Conservation (phyloP, 306 rosid genomes). For the Sicyos baderoa region DNA sequence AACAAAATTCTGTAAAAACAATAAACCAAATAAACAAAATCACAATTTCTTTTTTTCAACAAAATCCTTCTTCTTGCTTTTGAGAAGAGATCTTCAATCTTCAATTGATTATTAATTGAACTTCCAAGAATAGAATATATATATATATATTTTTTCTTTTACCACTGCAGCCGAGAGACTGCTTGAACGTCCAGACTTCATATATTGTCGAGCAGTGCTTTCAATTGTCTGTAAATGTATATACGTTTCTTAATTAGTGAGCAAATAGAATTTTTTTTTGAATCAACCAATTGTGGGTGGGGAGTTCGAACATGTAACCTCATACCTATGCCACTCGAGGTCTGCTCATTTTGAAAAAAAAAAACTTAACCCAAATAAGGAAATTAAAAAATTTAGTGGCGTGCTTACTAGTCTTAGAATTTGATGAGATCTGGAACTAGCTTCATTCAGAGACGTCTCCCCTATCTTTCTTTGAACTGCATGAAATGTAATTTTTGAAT, state of each 20-base stretch:
- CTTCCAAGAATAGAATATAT: conserved; percentile 16
- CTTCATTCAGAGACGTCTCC: conserved; percentile 84
- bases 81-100: background rate
- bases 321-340: too few species aligned
- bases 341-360: background rate
- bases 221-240: conserved; percentile 61
- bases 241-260: background rate
- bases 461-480: conserved; percentile 82
- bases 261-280: background rate
- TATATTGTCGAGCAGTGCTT: conserved; percentile 46
- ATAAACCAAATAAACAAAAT: background rate
- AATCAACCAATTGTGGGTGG: too few species aligned
- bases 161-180: conserved; percentile 72
- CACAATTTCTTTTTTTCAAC: background rate
- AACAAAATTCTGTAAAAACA: conserved; percentile 64
- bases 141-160: too few species aligned
- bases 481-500: background rate
- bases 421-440: conserved; percentile 96
- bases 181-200: conserved; percentile 33
- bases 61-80: too few species aligned
- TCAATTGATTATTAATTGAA: background rate
- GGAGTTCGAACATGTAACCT: too few species aligned
- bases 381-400: background rate
- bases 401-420: conserved; percentile 72
- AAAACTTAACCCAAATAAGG: background rate